phyloP scores from a whole-genome alignment of 2,329 filamentous ascomycete species.

The Thermothelomyces thermophilus region DNA sequence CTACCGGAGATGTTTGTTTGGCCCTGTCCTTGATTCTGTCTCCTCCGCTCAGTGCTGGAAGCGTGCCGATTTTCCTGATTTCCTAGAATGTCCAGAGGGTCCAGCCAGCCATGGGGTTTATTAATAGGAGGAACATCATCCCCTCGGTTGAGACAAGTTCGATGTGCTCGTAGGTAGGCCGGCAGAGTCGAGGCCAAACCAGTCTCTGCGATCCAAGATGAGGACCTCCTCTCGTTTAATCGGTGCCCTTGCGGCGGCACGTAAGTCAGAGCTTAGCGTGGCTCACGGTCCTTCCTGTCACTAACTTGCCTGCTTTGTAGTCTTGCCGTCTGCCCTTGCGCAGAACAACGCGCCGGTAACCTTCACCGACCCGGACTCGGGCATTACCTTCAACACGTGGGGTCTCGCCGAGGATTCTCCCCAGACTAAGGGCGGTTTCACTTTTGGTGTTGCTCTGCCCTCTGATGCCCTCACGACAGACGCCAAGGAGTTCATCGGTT shows the following conservation, averaged over 20 bases:
- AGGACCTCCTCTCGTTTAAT: constrained; percentile 21
- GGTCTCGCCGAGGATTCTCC: constrained; percentile 28
- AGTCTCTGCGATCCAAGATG: constrained; percentile 21
- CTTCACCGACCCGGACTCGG: constrained; percentile 42
- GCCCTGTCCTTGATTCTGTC: constrained; percentile 9
- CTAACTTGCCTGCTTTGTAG: constrained; percentile 14
- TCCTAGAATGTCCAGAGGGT: too few relatives aligned
- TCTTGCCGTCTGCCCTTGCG: constrained; percentile 22
- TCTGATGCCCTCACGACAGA: constrained; percentile 36
- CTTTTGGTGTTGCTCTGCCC: constrained; percentile 46
- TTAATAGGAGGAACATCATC: constrained; percentile 11
- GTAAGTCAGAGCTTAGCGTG: constrained; percentile 18
- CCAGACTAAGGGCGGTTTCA: constrained; percentile 39
- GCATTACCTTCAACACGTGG: constrained; percentile 48
- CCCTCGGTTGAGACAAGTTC: neutral
- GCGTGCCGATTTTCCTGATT: neutral
- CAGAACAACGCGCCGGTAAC: constrained; percentile 26
- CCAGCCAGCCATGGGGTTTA: neutral
- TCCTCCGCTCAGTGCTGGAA: constrained; percentile 9
- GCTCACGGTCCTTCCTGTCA: neutral
- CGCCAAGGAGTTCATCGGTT: constrained; percentile 47
- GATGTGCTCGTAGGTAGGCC: constrained; percentile 12
- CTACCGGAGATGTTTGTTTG: constrained; percentile 14
- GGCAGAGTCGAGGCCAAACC: constrained; percentile 16
- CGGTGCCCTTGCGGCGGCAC: constrained; percentile 22